A percentile compares a stretch with the other conserved stretches of the same genome.
Evolutionary conservation across 2,329 filamentous ascomycete species (phyloP).

Genomic region (Trichophyton verrucosum): DNA sequence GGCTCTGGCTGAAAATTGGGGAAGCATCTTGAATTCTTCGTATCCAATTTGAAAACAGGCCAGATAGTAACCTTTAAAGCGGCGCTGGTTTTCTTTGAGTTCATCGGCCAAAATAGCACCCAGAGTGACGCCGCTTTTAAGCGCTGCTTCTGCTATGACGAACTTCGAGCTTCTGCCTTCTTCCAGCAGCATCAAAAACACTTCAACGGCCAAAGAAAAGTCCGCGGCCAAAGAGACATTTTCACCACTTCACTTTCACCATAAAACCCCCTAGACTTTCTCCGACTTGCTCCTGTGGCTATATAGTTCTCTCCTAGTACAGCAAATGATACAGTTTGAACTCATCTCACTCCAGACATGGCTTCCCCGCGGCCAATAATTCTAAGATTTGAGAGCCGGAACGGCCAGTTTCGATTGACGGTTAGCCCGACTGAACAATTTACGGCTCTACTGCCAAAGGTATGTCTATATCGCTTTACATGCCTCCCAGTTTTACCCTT

Average conservation of each 20-base stretch:
- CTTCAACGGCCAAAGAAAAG: background rate
- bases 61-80: background rate
- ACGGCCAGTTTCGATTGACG: slow-evolving; percentile 80
- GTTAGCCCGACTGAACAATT: slow-evolving; percentile 66
- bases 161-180: background rate
- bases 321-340: background rate
- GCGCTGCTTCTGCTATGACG: background rate
- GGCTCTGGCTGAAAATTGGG: background rate
- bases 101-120: background rate
- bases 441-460: slow-evolving; percentile 40
- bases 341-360: slow-evolving; percentile 18
- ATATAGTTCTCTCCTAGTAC: background rate
- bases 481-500: background rate
- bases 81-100: background rate
- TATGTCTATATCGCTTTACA: slow-evolving; percentile 13
- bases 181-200: background rate
- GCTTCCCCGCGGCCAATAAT: slow-evolving; percentile 49
- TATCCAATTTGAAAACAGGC: background rate
- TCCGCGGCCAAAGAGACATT: background rate
- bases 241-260: background rate
- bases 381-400: slow-evolving; percentile 74
- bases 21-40: background rate
- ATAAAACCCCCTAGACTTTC: background rate
- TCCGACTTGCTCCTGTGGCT: background rate
- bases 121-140: background rate